Percentiles rank a stretch among this genome's conserved stretches.
Conservation (phyloP, 768 basidiomycete species). For the Suillus alpinus region DNA sequence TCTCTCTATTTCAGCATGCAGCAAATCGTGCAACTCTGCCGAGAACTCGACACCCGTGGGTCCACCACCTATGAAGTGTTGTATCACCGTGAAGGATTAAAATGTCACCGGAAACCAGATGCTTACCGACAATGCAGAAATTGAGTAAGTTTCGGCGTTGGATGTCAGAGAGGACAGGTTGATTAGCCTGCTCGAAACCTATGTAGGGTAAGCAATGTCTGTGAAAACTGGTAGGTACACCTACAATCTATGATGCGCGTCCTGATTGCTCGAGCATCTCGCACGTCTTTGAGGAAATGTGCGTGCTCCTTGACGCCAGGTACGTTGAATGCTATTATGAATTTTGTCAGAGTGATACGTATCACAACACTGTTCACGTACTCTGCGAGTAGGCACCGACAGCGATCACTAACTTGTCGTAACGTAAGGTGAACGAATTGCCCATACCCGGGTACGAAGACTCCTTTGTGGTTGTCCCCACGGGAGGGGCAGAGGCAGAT, state of each 20-base stretch:
- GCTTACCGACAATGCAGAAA: constrained; percentile 81
- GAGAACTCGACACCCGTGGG: constrained; percentile 83
- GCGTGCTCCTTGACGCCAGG: constrained; percentile 81
- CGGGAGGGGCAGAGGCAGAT: constrained; percentile 8
- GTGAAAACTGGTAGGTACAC: constrained; percentile 12
- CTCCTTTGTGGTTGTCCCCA: constrained; percentile 16
- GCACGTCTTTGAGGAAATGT: constrained; percentile 78
- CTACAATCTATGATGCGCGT: constrained; percentile 71
- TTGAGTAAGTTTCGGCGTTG: constrained; percentile 75
- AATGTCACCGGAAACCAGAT: background rate
- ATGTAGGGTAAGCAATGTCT: background rate
- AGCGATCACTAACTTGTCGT: constrained; percentile 81
- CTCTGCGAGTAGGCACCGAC: constrained; percentile 87
- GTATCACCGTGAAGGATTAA: background rate
- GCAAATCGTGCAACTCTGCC: constrained; percentile 77
- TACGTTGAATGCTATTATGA: constrained; percentile 54
- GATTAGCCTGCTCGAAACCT: constrained; percentile 86
- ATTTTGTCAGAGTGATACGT: constrained; percentile 3
- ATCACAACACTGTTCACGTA: constrained; percentile 28
- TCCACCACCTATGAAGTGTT: constrained; percentile 52
- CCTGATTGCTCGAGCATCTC: constrained; percentile 71
- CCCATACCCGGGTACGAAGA: constrained; percentile 19
- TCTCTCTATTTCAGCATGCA: constrained; percentile 59
- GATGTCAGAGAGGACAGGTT: constrained; percentile 71
- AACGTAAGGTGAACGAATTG: constrained; percentile 55